These are phyloP conservation scores for Suillus fuscotomentosus DNA, from an alignment of 768 basidiomycete species.

Conservation along the genomic window DNA sequence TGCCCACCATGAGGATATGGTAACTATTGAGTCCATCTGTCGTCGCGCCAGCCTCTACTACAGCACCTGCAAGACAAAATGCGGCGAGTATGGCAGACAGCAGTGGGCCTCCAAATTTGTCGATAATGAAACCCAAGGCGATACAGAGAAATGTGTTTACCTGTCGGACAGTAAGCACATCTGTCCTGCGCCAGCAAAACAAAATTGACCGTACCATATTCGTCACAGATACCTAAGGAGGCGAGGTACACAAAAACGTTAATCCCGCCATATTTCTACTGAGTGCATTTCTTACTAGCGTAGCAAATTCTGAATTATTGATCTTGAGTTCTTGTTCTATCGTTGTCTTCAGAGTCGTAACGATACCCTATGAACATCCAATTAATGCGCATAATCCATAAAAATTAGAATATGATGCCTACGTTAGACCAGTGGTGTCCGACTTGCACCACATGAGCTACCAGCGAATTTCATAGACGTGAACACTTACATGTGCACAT, in stretches of 20 bases:
- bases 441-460: conserved; percentile 22
- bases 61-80: conserved; percentile 36
- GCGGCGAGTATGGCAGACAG: conserved; percentile 36
- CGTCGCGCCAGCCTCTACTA: conserved; percentile 37
- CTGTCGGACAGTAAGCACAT: conserved; percentile 13
- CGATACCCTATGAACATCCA: conserved; percentile 29
- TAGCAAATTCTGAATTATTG: conserved; percentile 45
- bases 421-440: conserved; percentile 45
- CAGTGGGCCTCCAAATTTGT: conserved; percentile 39
- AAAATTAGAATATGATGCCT: conserved; percentile 11
- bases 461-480: neutral
- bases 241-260: neutral
- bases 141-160: conserved; percentile 44
- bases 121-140: conserved; percentile 38
- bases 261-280: neutral
- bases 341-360: conserved; percentile 41
- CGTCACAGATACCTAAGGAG: conserved; percentile 32
- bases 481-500: conserved; percentile 37
- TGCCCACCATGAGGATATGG: conserved; percentile 37
- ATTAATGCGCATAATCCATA: neutral
- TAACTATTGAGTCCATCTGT: conserved; percentile 40
- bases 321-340: conserved; percentile 41
- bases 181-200: neutral
- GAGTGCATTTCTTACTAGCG: conserved; percentile 27
- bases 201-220: conserved; percentile 28